These are phyloP conservation scores for Myotisia sp. DNA, from an alignment of 2,329 filamentous ascomycete genomes.

Conservation along the genomic window DNA sequence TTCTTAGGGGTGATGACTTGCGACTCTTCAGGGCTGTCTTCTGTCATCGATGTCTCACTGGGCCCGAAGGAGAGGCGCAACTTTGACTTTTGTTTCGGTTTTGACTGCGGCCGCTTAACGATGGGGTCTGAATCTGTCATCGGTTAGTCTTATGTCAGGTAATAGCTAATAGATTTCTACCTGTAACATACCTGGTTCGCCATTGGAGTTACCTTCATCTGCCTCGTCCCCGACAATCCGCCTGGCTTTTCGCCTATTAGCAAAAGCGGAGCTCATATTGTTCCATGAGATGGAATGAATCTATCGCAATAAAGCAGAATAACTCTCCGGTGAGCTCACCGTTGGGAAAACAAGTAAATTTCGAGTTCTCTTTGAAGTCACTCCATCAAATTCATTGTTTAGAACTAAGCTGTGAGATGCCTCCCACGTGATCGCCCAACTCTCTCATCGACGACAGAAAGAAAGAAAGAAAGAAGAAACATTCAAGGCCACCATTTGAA, in stretches of 20 bases:
- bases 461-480: too few species aligned
- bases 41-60: slow-evolving; percentile 14
- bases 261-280: slow-evolving; percentile 6
- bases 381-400: too few species aligned
- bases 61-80: slow-evolving; percentile 7
- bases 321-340: too few species aligned
- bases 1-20: slow-evolving; percentile 50
- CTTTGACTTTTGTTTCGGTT: slow-evolving; percentile 7
- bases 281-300: too few species aligned
- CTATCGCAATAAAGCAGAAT: too few species aligned
- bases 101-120: slow-evolving; percentile 4
- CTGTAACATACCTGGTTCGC: slow-evolving; percentile 5
- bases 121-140: neutral
- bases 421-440: too few species aligned
- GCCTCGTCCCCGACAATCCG: slow-evolving; percentile 6
- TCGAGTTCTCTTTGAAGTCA: too few species aligned
- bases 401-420: too few species aligned
- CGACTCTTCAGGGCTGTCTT: slow-evolving; percentile 39
- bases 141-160: neutral
- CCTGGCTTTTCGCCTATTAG: slow-evolving; percentile 6
- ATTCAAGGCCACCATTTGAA: too few species aligned
- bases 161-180: neutral
- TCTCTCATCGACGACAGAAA: too few species aligned
- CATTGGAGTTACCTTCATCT: neutral
- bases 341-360: too few species aligned